A percentile compares a stretch with the other conserved stretches of the same genome.
Evolutionary conservation across 225 moss, liverwort and hornwort species (phyloP).

Genomic region (Straminergon stramineum): DNA sequence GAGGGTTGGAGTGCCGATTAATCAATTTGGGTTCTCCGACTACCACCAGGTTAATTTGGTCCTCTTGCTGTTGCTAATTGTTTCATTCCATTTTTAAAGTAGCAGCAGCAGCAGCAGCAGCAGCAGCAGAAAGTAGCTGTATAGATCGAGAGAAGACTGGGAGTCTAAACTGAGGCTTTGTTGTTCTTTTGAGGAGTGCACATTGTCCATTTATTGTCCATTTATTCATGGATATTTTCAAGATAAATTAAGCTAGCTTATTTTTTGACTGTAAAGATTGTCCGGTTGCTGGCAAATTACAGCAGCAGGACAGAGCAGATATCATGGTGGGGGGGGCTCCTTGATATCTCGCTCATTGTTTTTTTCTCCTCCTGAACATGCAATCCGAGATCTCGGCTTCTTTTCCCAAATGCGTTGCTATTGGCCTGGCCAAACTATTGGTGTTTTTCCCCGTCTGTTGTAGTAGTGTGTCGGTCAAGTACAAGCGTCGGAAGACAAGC

Average conservation of each 20-base stretch:
- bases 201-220: conserved; percentile 9
- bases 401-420: neutral
- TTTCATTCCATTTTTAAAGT: conserved; percentile 4
- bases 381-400: neutral
- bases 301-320: neutral
- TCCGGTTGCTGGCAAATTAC: neutral
- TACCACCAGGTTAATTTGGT: neutral
- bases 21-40: neutral
- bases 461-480: neutral
- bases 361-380: neutral
- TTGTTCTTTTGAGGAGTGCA: neutral
- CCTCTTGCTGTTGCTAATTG: neutral
- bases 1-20: neutral
- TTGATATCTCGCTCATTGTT: neutral
- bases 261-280: conserved; percentile 9
- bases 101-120: conserved; percentile 5
- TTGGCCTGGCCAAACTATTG: neutral
- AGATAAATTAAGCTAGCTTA: conserved; percentile 9
- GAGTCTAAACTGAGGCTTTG: neutral
- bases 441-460: neutral
- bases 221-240: conserved; percentile 11
- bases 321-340: neutral
- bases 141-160: conserved; percentile 5
- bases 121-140: conserved; percentile 14
- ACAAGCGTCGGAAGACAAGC: too few species aligned